phyloP scores from a whole-genome alignment of 140 eudicot genomes.

The Oenanthe javanica region DNA sequence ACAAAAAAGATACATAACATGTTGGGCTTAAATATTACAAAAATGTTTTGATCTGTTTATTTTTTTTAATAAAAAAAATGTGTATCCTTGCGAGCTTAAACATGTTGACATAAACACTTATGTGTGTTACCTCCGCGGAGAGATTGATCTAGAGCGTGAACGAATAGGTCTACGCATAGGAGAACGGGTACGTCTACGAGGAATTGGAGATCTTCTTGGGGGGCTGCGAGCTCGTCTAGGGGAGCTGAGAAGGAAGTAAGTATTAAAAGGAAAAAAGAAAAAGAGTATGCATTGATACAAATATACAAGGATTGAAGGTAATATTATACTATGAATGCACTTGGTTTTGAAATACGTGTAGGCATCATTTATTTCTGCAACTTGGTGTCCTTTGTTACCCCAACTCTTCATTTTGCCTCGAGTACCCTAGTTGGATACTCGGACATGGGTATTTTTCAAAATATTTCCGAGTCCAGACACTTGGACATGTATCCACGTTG shows the following conservation, averaged over 20 bases:
- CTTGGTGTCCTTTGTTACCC: not conserved
- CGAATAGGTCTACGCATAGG: slow-evolving; percentile 72
- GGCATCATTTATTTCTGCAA: not conserved
- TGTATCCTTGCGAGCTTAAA: not conserved
- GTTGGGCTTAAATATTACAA: not conserved
- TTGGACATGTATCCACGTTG: too few species aligned
- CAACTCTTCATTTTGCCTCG: too few species aligned
- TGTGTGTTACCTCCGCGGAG: slow-evolving; percentile 64
- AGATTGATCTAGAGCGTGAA: slow-evolving; percentile 68
- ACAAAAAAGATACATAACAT: not conserved
- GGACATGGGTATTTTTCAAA: not conserved
- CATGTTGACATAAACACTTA: not conserved
- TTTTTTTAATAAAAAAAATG: not conserved
- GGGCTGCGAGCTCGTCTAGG: slow-evolving; percentile 84
- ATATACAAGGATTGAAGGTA: not conserved
- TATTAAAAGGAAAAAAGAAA: not conserved
- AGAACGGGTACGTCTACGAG: slow-evolving; percentile 90
- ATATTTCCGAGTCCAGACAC: too few species aligned
- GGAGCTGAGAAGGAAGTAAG: slow-evolving; percentile 28
- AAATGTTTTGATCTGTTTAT: not conserved
- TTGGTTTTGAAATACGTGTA: not conserved
- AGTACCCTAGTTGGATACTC: too few species aligned
- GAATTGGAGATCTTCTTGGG: slow-evolving; percentile 75
- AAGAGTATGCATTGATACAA: not conserved
- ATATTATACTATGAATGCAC: not conserved